These are phyloP conservation scores for Parastagonospora avenae DNA, from an alignment of 2,329 filamentous ascomycete species.

Conservation along the genomic window DNA sequence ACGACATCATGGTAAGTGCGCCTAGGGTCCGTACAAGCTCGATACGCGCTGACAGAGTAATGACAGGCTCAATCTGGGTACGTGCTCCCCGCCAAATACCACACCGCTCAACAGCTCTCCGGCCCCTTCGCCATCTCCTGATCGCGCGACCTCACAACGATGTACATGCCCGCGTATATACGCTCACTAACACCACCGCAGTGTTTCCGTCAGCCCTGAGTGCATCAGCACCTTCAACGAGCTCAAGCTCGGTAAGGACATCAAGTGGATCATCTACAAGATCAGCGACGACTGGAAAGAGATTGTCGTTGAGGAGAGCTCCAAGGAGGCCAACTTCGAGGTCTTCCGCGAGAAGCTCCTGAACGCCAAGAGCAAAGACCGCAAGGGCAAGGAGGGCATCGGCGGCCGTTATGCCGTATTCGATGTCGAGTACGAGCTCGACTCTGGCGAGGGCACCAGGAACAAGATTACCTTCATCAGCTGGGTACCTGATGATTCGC, in stretches of 20 bases:
- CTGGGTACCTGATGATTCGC: slow-evolving; percentile 66
- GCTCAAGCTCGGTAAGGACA: slow-evolving; percentile 78
- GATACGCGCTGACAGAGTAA: slow-evolving; percentile 19
- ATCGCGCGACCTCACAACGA: slow-evolving; percentile 7
- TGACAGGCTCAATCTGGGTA: slow-evolving; percentile 52
- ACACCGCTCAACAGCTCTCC: slow-evolving; percentile 11
- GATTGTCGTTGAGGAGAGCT: slow-evolving; percentile 79
- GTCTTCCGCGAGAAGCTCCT: slow-evolving; percentile 77
- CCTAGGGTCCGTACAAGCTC: neutral
- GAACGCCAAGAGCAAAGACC: slow-evolving; percentile 73
- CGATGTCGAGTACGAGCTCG: slow-evolving; percentile 79
- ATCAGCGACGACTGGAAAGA: slow-evolving; percentile 81
- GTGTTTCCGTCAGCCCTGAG: slow-evolving; percentile 73
- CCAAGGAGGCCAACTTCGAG: slow-evolving; percentile 70
- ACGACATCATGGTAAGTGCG: slow-evolving; percentile 43
- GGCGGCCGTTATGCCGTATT: slow-evolving; percentile 84
- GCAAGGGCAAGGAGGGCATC: slow-evolving; percentile 59
- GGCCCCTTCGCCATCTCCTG: slow-evolving; percentile 9
- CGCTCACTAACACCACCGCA: slow-evolving; percentile 45
- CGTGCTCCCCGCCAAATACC: slow-evolving; percentile 29
- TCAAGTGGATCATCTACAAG: slow-evolving; percentile 87
- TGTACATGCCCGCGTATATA: neutral
- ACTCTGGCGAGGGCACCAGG: slow-evolving; percentile 74
- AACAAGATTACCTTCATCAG: slow-evolving; percentile 52
- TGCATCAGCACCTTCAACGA: slow-evolving; percentile 76